Evolutionary conservation across 177 flowering plant genomes (phyloP), one percentile per base, ranked within the genome.

Genomic region (Vitis hybrid): DNA sequence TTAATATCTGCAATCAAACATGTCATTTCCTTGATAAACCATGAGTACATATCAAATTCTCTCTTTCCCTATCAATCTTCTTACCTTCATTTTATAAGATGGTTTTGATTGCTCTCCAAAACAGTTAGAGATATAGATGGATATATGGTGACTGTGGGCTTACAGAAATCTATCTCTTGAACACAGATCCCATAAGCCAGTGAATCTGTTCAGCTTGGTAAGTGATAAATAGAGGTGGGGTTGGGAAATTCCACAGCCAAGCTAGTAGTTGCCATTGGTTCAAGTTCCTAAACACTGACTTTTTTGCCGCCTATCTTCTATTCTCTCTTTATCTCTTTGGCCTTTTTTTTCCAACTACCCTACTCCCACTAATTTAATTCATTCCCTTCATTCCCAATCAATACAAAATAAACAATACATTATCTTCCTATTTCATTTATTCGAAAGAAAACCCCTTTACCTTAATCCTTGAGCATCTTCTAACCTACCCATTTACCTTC

Each of bases 281-380:
- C 80, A 77, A 80, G 83, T 80, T 80, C 78, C 80, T 32, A 74
- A 60, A 62, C 56, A 19, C 57, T n/a, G 52, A 52, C 50, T 65
- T 67, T n/a, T 67, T 72, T 74, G 65, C 70, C 48, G 50, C 73
- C 58, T 19, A 14, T 34, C 17, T 49, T 60, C 57, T 52, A 40
- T 54, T 75, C 17, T 67, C 65, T 64, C 26, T 58, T 23, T 1
- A 40, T 65, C 10, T 70, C 58, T 62, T 63, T 48, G 21, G 63
- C 52, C 12, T 4, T 61, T 19, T 48, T 40, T 54, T 17, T 51
- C 56, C 67, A 21, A 51, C 73, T 34, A 55, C 58, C 50, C 59
- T 56, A 18, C 40, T 56, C 23, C 18, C 68, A 19, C 11, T 11
- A 18, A n/a, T 57, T 45, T 17, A 17, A 0, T 54, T 54, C 10